phyloP scores from a whole-genome alignment of 805 yeast genomes.

The Ogataea nitratoaversa region DNA sequence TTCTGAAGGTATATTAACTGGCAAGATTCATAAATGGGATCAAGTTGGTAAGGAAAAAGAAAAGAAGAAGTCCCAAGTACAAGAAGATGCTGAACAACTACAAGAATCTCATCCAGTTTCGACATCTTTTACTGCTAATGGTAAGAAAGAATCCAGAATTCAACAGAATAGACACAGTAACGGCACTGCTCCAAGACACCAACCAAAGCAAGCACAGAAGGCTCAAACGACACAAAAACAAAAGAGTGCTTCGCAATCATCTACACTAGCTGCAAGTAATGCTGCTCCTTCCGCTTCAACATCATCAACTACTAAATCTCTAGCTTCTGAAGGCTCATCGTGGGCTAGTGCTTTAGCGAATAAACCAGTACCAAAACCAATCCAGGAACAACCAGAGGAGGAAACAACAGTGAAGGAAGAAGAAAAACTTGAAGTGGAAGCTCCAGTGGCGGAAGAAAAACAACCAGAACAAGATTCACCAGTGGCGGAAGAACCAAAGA shows the following conservation, averaged over 20 bases:
- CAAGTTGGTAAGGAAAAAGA: conserved; percentile 73
- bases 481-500: conserved; percentile 3
- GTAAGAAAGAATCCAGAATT: conserved; percentile 2
- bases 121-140: conserved; percentile 7
- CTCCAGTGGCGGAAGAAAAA: conserved; percentile 1
- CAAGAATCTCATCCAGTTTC: conserved; percentile 11
- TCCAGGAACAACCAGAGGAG: conserved; percentile 1
- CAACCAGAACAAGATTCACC: conserved; percentile 5
- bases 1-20: conserved; percentile 83
- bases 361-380: conserved; percentile 17
- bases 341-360: conserved; percentile 33
- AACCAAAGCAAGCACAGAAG: conserved; percentile 4
- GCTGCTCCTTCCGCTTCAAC: conserved; percentile 8
- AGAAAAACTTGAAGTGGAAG: conserved; percentile 5
- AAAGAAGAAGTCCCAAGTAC: conserved; percentile 35
- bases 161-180: conserved; percentile 3
- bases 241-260: neutral
- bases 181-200: conserved; percentile 1
- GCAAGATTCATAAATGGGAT: conserved; percentile 91
- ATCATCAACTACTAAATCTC: conserved; percentile 3
- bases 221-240: conserved; percentile 4
- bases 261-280: conserved; percentile 5
- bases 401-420: conserved; percentile 1
- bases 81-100: conserved; percentile 18
- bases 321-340: conserved; percentile 24